Evolutionary conservation across 805 yeast genomes (phyloP), one percentile per base, ranked within the genome.

Genomic region (Metschnikowia orientalis): DNA sequence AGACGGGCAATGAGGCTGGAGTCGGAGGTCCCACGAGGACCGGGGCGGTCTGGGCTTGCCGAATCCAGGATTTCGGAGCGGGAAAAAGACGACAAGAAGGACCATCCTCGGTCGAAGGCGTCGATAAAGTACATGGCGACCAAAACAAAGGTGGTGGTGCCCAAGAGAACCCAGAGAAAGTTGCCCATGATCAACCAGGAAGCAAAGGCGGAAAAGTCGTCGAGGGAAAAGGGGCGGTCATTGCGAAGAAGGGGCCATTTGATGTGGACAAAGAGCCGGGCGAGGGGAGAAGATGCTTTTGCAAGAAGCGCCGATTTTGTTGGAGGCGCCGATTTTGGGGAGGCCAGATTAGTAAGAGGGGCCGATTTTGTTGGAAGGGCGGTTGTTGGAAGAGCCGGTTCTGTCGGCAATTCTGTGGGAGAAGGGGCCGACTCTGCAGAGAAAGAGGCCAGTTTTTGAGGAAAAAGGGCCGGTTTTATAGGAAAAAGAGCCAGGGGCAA

Each of bases 141-240:
- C 22, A 77, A 67, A 6, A 67, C 67, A 47, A 74, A 75, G 1
- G 79, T 75, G 6, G 81, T 75, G 3, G 81, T 75, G 3, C 80
- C 80, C 34, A 75, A 54, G 9, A 73, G 49, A 11, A 75, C 58
- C 78, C 78, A 74, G 22, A 75, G 49, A 13, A 73, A 54, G 44
- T 74, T 70, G 1, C 79, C 80, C 77, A 75, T 71, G 18, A 75
- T 61, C 8, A 73, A 51, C 77, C 77, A 75, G 4, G 79, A 73
- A 7, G 69, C 57, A 45, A 75, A 70, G 1, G 81, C 79, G 2
- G 75, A 69, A 11, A 72, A 50, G 37, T 73, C 78, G 44, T 73
- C 77, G 10, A 65, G 45, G 18, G 73, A 62, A 38, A 71, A 67
- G 8, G 75, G 72, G 23, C 73, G 50, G 42, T 64, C 65, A 28